Evolutionary conservation across 495 filamentous ascomycete species (phyloP), one percentile per base, ranked within the genome.

Genomic region (Mytilinidion resinicola): DNA sequence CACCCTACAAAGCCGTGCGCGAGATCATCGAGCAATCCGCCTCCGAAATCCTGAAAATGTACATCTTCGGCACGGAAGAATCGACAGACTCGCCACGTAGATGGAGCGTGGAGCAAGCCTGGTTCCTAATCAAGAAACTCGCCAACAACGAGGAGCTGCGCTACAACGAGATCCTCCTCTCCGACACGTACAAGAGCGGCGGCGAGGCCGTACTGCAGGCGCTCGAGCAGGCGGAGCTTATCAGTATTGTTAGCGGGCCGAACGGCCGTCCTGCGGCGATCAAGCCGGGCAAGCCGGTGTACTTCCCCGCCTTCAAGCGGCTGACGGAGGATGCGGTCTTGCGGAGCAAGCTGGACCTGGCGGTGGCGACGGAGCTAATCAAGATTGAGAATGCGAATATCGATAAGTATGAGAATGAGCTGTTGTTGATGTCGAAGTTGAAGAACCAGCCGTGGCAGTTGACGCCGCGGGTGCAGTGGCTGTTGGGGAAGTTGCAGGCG

Each of bases 11-110:
- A 62, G 93, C 93, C n/a, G 86, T 96, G 12, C 74, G 81, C 35
- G 89, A 95, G 61, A 97, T 98, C 53, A 88, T 93, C 42, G 84
- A 89, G 36, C 89, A 95, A 61, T 85, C 85, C 9, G 85, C 90
- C 9, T 87, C 86, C 3, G 95, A 97, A 69, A 91, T 98, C 46
- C 68, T 96, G 53, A 95, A 96, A 67, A 89, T 95, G 78, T 97
- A 91, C 75, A 79, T 97, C 30, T 76, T 96, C 0, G 79, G 77
- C 43, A 75, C 79, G 44, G 70, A 73, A 38, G 34, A 75, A 12
- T 30, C 44, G 17, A 30, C 25, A 35, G 55, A 53, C 15, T 67
- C 67, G 1, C 15, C 62, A 44, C 75, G 78, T 53, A 72, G 81
- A 52, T 98, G 90, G 89, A 83, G 80, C 1, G 76, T 80, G 21